Base-by-base conservation (phyloP, 768 basidiomycete genomes). In the Mrakia gelida region DNA sequence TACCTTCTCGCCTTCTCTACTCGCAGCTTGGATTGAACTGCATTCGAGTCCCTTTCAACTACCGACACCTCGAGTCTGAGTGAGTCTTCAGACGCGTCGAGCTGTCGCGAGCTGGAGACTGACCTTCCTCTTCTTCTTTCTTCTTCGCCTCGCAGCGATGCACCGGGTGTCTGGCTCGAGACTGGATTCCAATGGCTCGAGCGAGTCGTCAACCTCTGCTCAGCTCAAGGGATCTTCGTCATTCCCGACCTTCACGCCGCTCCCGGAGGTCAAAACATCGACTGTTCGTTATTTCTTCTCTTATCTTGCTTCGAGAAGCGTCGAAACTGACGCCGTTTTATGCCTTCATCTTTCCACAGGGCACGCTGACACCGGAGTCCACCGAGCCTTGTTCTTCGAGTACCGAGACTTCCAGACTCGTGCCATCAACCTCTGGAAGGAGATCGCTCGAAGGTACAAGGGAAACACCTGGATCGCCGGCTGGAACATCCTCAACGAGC, bases 401-500 rank as follows among this genome's bases (percentile, higher is more conserved):
- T 74, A 43, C 56, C 56, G 61, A 38, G 54, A 59, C 26, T 74
- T 74, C 41, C 73, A 62, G 9, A 30, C n/a, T 56, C 65, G 67
- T 3, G 67, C 87, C 15, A 83, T 92, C 73, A 90, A 90, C 89
- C 88, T 94, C 59, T 94, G 93, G 92, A 87, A 87, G 54, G 86
- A 92, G 81, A 86, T 93, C 49, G 91, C 92, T 0, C 86, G 86
- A 81, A 91, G 92, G 83, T 93, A 93, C 87, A 90, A 87, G 80
- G 87, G 86, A 77, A 92, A 94, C 84, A 87, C 88, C 79, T 93
- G 92, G 92, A 89, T 94, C 78, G 92, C 92, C 1, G 77, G 92
- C 26, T 94, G 92, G 85, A 94, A 94, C 84, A 91, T 90, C 5
- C 86, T 94, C 68, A 95, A 94, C 87, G 92, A 94, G 85, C 90